Conservation (phyloP, 179 eudicot species). For the Silene noctiflora region DNA sequence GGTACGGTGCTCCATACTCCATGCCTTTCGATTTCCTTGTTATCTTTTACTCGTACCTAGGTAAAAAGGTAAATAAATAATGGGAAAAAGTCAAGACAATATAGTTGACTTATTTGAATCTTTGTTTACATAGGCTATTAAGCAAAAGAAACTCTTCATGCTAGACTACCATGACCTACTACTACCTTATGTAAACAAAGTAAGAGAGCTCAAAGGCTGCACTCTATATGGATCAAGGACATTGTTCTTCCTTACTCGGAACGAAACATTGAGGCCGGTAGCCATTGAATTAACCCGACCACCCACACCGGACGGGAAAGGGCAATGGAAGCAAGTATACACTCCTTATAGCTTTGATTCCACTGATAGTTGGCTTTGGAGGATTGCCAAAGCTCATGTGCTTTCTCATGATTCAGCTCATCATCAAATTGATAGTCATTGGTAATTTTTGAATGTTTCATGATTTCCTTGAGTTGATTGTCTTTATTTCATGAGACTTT, state of each 20-base stretch:
- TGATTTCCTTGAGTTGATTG: too few relatives aligned
- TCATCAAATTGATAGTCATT: constrained; percentile 47
- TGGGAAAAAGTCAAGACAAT: too few relatives aligned
- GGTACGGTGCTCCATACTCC: too few relatives aligned
- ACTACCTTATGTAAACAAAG: constrained; percentile 46
- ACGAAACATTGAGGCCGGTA: constrained; percentile 34
- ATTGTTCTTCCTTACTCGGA: constrained; percentile 30
- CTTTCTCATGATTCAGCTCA: constrained; percentile 49
- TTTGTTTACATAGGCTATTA: constrained; percentile 29
- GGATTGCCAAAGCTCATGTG: constrained; percentile 46
- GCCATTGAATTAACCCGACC: constrained; percentile 45
- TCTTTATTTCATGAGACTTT: too few relatives aligned
- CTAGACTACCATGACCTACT: constrained; percentile 44
- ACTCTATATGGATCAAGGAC: constrained; percentile 48
- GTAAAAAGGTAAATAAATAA: too few relatives aligned
- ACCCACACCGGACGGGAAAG: constrained; percentile 30
- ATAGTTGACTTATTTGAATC: not conserved
- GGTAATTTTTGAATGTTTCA: too few relatives aligned
- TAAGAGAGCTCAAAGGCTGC: constrained; percentile 36
- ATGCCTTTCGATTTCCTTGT: too few relatives aligned
- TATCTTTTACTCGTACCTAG: too few relatives aligned
- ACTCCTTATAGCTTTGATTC: constrained; percentile 28
- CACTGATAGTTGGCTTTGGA: constrained; percentile 43
- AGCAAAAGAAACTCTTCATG: constrained; percentile 36
- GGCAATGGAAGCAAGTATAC: constrained; percentile 46